phyloP scores from a whole-genome alignment of 2,329 filamentous ascomycete genomes.

The Sclerotinia spermophila region DNA sequence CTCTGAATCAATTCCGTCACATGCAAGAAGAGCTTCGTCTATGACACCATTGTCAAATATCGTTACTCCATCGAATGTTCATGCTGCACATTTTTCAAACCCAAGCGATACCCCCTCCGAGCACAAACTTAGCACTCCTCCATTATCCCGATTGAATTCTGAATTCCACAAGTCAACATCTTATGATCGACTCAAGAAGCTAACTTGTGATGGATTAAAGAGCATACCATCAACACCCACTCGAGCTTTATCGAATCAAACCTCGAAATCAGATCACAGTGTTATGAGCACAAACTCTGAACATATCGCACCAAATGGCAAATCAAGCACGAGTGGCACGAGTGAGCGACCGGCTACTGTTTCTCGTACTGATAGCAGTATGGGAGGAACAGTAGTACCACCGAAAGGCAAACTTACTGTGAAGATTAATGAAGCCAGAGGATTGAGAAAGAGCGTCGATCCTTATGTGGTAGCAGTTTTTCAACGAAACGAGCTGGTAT shows the following conservation, averaged over 20 bases:
- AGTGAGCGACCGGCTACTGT: conserved; percentile 27
- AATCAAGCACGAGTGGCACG: conserved; percentile 38
- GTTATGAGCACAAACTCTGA: conserved; percentile 37
- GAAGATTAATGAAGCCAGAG: conserved; percentile 81
- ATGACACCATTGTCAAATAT: conserved; percentile 61
- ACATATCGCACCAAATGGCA: conserved; percentile 42
- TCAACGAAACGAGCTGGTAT: conserved; percentile 94
- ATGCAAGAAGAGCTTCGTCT: conserved; percentile 44
- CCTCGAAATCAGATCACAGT: conserved; percentile 47
- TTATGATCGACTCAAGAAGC: conserved; percentile 71
- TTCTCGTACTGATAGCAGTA: conserved; percentile 35
- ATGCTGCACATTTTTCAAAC: conserved; percentile 67
- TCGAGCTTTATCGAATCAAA: conserved; percentile 65
- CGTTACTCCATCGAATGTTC: conserved; percentile 59
- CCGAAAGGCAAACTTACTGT: conserved; percentile 87
- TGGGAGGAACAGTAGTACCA: conserved; percentile 60
- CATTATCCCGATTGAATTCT: conserved; percentile 46
- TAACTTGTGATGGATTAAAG: conserved; percentile 85
- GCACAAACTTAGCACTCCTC: conserved; percentile 47
- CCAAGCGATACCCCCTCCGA: conserved; percentile 54
- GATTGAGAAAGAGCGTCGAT: conserved; percentile 75
- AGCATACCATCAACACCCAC: conserved; percentile 89
- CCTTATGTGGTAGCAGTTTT: conserved; percentile 97
- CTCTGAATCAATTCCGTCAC: conserved; percentile 44
- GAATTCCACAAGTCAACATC: conserved; percentile 54